Conservation (phyloP, 2,329 filamentous ascomycete species). For the Ophiostoma montium region DNA sequence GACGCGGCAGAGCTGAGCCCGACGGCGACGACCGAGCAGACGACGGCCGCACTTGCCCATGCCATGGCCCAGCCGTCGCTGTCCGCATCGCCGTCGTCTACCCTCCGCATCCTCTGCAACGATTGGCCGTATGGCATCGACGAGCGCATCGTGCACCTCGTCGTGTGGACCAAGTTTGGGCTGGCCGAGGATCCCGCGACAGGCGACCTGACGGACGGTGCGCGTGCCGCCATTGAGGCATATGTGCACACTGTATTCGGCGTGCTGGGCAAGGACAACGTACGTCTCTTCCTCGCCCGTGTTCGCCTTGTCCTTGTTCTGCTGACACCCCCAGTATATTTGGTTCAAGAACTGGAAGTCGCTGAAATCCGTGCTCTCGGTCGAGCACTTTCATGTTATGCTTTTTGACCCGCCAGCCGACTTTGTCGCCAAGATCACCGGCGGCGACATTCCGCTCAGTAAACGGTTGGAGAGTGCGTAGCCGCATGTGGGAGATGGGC, state of each 20-base stretch:
- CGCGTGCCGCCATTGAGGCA: conserved; percentile 49
- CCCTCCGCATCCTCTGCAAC: conserved; percentile 51
- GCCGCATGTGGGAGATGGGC: conserved; percentile 8
- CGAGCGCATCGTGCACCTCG: conserved; percentile 62
- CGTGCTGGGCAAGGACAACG: conserved; percentile 35
- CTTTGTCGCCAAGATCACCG: conserved; percentile 57
- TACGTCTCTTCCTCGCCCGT: conserved; percentile 22
- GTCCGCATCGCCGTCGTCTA: conserved; percentile 16
- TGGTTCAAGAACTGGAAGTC: conserved; percentile 88
- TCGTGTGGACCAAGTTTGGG: conserved; percentile 86
- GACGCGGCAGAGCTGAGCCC: conserved; percentile 22
- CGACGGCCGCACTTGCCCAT: conserved; percentile 26
- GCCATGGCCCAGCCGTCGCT: neutral
- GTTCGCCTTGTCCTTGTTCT: neutral
- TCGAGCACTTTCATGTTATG: conserved; percentile 96
- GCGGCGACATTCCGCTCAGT: conserved; percentile 56
- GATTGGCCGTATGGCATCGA: conserved; percentile 93
- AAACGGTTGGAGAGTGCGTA: conserved; percentile 20
- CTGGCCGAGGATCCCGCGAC: conserved; percentile 53
- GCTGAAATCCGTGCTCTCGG: conserved; percentile 70
- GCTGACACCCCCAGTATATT: conserved; percentile 24
- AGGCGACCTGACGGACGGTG: conserved; percentile 51
- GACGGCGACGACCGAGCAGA: neutral
- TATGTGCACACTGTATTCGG: conserved; percentile 59
- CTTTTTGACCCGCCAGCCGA: conserved; percentile 58